A percentile compares a stretch with the other conserved stretches of the same genome.
Conservation (phyloP, 306 rosid species). For the Medicago truncatula region MtrunA17r5.0-ANR NC_053043.1:12323501-12324000, state of each 20-base stretch:
- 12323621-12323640: no score
- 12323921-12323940: slow-evolving; percentile 32
- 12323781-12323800: slow-evolving; percentile 67
- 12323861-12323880: slow-evolving; percentile 41
- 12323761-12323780: slow-evolving; percentile 65
- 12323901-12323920: slow-evolving; percentile 33
- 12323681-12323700: not conserved
- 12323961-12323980: not conserved
- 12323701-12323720: not conserved
- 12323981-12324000: slow-evolving; percentile 21
- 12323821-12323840: slow-evolving; percentile 59
- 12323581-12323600: not conserved
- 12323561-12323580: not conserved
- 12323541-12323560: slow-evolving; percentile 68
- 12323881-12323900: slow-evolving; percentile 45
- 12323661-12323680: not conserved
- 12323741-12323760: slow-evolving; percentile 29
- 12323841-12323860: slow-evolving; percentile 37
- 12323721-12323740: slow-evolving; percentile 24
- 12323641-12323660: not conserved
- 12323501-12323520: slow-evolving; percentile 79
- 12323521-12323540: slow-evolving; percentile 78
- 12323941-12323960: slow-evolving; percentile 36
- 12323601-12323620: not conserved
- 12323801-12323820: slow-evolving; percentile 58